phyloP scores from a whole-genome alignment of 805 yeast species.

The Candida yuanshanica region DNA sequence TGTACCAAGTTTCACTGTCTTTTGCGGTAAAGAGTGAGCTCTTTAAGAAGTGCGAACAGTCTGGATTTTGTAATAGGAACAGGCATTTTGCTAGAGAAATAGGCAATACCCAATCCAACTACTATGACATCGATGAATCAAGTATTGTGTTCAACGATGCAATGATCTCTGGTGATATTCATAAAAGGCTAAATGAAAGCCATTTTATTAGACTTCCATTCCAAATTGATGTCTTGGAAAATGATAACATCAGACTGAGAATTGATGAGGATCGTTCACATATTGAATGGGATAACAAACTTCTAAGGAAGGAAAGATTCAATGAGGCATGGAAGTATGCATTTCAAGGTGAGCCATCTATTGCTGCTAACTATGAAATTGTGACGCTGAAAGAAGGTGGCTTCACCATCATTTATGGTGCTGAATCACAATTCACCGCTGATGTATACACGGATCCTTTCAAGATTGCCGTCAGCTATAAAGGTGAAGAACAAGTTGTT shows the following conservation, averaged over 20 bases:
- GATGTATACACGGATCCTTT: constrained; percentile 44
- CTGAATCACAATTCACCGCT: constrained; percentile 33
- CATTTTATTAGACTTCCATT: constrained; percentile 47
- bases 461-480: constrained; percentile 40
- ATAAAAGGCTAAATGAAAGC: constrained; percentile 39
- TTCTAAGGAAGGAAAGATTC: constrained; percentile 46
- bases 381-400: constrained; percentile 18
- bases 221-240: constrained; percentile 47
- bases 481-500: constrained; percentile 42
- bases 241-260: constrained; percentile 54
- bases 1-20: background rate
- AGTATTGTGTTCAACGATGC: constrained; percentile 30
- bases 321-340: constrained; percentile 58
- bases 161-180: constrained; percentile 38
- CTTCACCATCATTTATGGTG: constrained; percentile 32
- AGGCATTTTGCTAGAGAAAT: constrained; percentile 49
- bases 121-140: constrained; percentile 36
- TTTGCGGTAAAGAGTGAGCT: constrained; percentile 55
- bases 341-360: constrained; percentile 30
- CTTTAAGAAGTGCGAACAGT: constrained; percentile 71
- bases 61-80: constrained; percentile 83
- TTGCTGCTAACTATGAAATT: constrained; percentile 9
- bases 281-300: constrained; percentile 16
- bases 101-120: constrained; percentile 24
- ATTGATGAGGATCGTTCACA: constrained; percentile 53